Evolutionary conservation across 257 asterid species (phyloP).

Genomic region (Rehmannia glutinosa): DNA sequence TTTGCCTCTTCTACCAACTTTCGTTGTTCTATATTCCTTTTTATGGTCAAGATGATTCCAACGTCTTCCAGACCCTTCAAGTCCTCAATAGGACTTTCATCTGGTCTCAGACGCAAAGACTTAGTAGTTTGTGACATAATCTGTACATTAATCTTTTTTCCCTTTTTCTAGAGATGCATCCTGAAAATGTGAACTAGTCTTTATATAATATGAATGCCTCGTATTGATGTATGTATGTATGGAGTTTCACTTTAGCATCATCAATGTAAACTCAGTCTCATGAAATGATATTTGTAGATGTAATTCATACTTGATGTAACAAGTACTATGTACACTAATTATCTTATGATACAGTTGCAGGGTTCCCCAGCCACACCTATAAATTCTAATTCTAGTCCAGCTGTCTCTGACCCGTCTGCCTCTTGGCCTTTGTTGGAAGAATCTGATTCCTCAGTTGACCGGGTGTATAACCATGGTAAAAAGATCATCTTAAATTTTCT

Average conservation of each 20-base stretch:
- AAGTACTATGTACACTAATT: neutral
- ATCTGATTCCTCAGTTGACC: constrained; percentile 26
- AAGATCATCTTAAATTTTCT: constrained; percentile 6
- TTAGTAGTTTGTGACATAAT: neutral
- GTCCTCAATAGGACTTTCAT: neutral
- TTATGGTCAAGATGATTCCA: neutral
- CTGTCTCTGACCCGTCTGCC: constrained; percentile 27
- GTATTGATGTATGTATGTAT: neutral
- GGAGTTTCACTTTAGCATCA: neutral
- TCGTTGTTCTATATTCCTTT: neutral
- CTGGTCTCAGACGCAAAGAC: neutral
- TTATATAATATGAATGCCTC: neutral
- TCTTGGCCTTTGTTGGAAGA: constrained; percentile 35
- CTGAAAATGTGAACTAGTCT: neutral
- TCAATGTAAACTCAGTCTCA: neutral
- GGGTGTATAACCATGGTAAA: constrained; percentile 11
- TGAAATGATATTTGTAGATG: neutral
- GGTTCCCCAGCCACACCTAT: constrained; percentile 56
- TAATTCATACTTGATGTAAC: neutral
- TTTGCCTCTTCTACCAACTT: neutral
- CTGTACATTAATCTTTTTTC: neutral
- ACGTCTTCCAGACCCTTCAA: neutral
- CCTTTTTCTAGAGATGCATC: neutral
- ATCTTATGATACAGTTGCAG: constrained; percentile 31
- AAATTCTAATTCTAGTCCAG: constrained; percentile 32